A percentile compares a stretch with the other conserved stretches of the same genome.
These are phyloP conservation scores for Artemisia tridentata DNA, from an alignment of 129 eudicot genomes.

Conservation along the genomic window DNA sequence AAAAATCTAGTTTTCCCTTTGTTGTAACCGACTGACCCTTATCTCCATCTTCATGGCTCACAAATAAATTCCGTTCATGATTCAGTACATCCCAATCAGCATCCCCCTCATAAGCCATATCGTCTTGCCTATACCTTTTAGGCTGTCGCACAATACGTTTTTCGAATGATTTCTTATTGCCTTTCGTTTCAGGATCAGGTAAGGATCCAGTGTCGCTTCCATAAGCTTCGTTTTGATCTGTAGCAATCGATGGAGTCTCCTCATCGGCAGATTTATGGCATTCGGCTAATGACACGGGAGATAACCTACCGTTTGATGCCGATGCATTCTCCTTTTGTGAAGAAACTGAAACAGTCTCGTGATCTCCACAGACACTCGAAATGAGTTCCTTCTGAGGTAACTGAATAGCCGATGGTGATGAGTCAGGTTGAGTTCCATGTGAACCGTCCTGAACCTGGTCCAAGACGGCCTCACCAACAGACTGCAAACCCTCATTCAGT, in stretches of 20 bases:
- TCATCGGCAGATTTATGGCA: slow-evolving; percentile 43
- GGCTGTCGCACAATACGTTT: slow-evolving; percentile 65
- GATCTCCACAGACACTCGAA: slow-evolving; percentile 34
- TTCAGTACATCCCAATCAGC: slow-evolving; percentile 74
- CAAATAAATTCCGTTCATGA: slow-evolving; percentile 51
- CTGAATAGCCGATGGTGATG: background rate
- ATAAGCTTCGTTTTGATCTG: slow-evolving; percentile 37
- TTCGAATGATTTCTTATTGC: slow-evolving; percentile 28
- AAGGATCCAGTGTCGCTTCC: slow-evolving; percentile 40
- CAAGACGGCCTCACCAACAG: slow-evolving; percentile 23
- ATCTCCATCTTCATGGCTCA: slow-evolving; percentile 47
- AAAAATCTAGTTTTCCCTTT: slow-evolving; percentile 42
- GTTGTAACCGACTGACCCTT: slow-evolving; percentile 30
- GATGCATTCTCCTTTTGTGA: slow-evolving; percentile 53
- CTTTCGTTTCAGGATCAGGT: slow-evolving; percentile 41
- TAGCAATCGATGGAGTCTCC: slow-evolving; percentile 37
- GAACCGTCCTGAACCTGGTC: slow-evolving; percentile 27
- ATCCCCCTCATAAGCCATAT: slow-evolving; percentile 99
- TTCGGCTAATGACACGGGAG: slow-evolving; percentile 45
- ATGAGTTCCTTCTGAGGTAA: slow-evolving; percentile 27
- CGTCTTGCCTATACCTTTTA: slow-evolving; percentile 71
- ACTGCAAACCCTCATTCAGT: slow-evolving; percentile 19
- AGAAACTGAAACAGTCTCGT: slow-evolving; percentile 42
- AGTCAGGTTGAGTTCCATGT: slow-evolving; percentile 13
- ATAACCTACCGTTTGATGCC: slow-evolving; percentile 35